Evolutionary conservation across 306 rosid species (phyloP).

Genomic region (Mimosa bimucronata): DNA sequence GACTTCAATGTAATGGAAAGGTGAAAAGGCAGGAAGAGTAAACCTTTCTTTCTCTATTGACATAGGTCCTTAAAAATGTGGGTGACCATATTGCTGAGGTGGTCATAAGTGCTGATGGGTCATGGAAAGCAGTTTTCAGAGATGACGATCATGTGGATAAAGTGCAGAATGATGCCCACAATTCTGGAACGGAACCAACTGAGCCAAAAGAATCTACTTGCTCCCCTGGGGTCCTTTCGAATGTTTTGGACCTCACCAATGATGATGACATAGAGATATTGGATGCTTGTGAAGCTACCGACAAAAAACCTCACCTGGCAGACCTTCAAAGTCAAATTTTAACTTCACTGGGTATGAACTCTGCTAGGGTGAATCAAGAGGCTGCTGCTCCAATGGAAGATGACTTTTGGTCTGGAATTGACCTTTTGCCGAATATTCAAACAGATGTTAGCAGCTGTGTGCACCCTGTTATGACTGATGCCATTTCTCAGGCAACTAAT

Average conservation of each 20-base stretch:
- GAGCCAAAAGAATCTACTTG: conserved; percentile 50
- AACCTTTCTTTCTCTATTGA: conserved; percentile 5
- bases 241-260: conserved; percentile 73
- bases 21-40: conserved; percentile 20
- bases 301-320: conserved; percentile 57
- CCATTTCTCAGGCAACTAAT: conserved; percentile 50
- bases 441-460: conserved; percentile 37
- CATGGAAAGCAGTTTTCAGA: conserved; percentile 74
- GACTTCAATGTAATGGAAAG: neutral
- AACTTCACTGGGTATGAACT: conserved; percentile 35
- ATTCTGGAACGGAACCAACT: conserved; percentile 44
- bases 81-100: conserved; percentile 72
- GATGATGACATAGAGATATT: conserved; percentile 56
- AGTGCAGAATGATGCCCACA: conserved; percentile 38
- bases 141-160: conserved; percentile 48
- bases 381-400: conserved; percentile 49
- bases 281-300: conserved; percentile 46
- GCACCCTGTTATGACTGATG: conserved; percentile 46
- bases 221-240: conserved; percentile 32
- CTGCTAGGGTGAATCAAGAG: conserved; percentile 44
- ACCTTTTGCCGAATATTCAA: conserved; percentile 41
- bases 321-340: conserved; percentile 34
- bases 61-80: conserved; percentile 77
- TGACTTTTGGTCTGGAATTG: conserved; percentile 53
- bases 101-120: conserved; percentile 77